A percentile compares a stretch with the other conserved stretches of the same genome.
Conservation (phyloP, 352 stramenopile genomes). For the Globisporangium nunn region DNA sequence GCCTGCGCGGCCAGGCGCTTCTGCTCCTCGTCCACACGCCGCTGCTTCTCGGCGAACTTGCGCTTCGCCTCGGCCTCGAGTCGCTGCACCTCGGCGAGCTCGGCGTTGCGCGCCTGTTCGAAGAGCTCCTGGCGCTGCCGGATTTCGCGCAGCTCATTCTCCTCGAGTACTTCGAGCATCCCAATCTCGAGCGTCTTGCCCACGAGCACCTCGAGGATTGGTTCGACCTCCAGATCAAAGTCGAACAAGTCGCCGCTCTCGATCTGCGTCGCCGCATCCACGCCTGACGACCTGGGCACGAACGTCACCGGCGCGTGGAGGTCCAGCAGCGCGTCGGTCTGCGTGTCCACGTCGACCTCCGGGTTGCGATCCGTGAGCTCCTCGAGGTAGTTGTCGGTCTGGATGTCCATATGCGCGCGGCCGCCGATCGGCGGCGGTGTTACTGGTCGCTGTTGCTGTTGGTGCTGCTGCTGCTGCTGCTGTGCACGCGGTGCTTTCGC, state of each 20-base stretch:
- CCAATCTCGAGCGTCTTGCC: constrained; percentile 93
- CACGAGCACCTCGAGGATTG: constrained; percentile 93
- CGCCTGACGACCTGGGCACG: constrained; percentile 79
- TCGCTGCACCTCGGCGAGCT: constrained; percentile 91
- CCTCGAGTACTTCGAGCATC: constrained; percentile 93
- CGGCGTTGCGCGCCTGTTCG: constrained; percentile 87
- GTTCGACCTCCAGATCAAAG: constrained; percentile 93
- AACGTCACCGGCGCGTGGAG: constrained; percentile 80
- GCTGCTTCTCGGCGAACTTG: constrained; percentile 88
- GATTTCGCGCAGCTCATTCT: constrained; percentile 89
- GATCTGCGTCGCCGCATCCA: constrained; percentile 89
- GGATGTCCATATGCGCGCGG: constrained; percentile 88
- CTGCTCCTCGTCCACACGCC: constrained; percentile 77
- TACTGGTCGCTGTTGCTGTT: constrained; percentile 30
- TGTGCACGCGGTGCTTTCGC: constrained; percentile 4
- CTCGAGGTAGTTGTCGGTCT: constrained; percentile 94
- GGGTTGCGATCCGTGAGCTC: constrained; percentile 89
- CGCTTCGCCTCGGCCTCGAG: constrained; percentile 91
- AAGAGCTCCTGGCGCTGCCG: constrained; percentile 89
- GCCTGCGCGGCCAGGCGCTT: constrained; percentile 59
- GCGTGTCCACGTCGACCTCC: constrained; percentile 85
- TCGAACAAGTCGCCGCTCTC: constrained; percentile 92
- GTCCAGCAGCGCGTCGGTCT: constrained; percentile 90
- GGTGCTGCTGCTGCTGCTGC: not conserved
- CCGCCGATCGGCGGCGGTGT: constrained; percentile 87